These are phyloP conservation scores for Aspergillus sp. DNA, from an alignment of 2,329 filamentous ascomycete genomes.

Conservation along the genomic window DNA sequence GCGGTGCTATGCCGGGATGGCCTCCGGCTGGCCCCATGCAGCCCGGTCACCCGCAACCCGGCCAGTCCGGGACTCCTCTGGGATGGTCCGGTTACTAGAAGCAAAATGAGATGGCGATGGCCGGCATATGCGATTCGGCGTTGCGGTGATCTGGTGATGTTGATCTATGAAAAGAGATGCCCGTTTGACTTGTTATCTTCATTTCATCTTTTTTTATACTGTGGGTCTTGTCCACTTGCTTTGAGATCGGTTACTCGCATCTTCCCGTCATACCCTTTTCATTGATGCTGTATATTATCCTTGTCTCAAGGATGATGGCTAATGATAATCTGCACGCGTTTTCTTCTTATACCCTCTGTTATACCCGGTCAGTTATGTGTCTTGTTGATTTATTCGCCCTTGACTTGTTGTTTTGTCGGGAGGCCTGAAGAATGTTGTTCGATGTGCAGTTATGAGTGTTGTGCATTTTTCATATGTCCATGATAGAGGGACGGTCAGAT, in stretches of 20 bases:
- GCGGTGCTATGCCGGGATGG: conserved; percentile 41
- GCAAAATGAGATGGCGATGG: conserved; percentile 9
- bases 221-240: neutral
- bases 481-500: conserved; percentile 25
- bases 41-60: conserved; percentile 40
- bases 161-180: neutral
- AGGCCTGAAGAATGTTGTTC: conserved; percentile 7
- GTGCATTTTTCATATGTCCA: conserved; percentile 22
- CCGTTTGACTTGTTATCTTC: neutral
- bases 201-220: neutral
- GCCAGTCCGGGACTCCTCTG: conserved; percentile 40
- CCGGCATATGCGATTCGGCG: conserved; percentile 30
- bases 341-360: conserved; percentile 40
- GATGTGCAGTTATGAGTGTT: conserved; percentile 16
- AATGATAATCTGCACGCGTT: conserved; percentile 36
- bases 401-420: conserved; percentile 15
- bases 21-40: conserved; percentile 40
- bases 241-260: neutral
- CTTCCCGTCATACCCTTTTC: conserved; percentile 13
- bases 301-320: conserved; percentile 22
- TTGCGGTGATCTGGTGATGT: conserved; percentile 15
- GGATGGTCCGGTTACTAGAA: conserved; percentile 42
- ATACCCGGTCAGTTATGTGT: conserved; percentile 30
- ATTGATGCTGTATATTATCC: conserved; percentile 20
- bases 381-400: conserved; percentile 14